Conservation (phyloP, 2,329 filamentous ascomycete species). For the Alternaria ethzedia region DNA sequence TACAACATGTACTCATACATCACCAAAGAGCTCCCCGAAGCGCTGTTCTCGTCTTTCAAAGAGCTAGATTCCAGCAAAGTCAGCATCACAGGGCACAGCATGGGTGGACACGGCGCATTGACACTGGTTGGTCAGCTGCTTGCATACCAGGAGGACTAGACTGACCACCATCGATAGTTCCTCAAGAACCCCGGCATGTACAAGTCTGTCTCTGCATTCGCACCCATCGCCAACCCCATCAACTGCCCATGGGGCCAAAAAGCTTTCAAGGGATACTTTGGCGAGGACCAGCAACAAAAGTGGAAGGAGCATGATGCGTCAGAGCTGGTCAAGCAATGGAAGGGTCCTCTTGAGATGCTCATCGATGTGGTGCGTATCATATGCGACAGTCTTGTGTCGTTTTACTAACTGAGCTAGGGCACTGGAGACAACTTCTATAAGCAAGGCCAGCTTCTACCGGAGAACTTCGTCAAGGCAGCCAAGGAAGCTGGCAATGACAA, state of each 20-base stretch:
- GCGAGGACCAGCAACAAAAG: slow-evolving; percentile 70
- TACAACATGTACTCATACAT: slow-evolving; percentile 98
- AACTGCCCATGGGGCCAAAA: slow-evolving; percentile 94
- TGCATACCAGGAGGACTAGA: slow-evolving; percentile 3
- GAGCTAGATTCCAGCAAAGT: slow-evolving; percentile 74
- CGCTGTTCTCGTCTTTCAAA: slow-evolving; percentile 74
- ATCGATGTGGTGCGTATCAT: slow-evolving; percentile 78
- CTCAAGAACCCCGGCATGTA: slow-evolving; percentile 91
- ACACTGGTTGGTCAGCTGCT: slow-evolving; percentile 64
- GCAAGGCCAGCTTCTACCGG: slow-evolving; percentile 86
- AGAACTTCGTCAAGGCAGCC: slow-evolving; percentile 85
- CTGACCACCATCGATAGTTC: slow-evolving; percentile 58
- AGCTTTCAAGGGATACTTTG: slow-evolving; percentile 91
- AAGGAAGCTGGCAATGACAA: slow-evolving; percentile 73
- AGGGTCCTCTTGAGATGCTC: slow-evolving; percentile 74
- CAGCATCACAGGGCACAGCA: slow-evolving; percentile 90
- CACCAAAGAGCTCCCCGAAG: slow-evolving; percentile 80
- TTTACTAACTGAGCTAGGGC: slow-evolving; percentile 60
- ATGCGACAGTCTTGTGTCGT: no score
- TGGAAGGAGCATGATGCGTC: slow-evolving; percentile 94
- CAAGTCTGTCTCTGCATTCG: slow-evolving; percentile 86
- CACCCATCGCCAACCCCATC: slow-evolving; percentile 85
- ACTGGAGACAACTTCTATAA: slow-evolving; percentile 98
- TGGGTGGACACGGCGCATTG: slow-evolving; percentile 95
- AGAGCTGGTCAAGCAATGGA: slow-evolving; percentile 81